phyloP scores from a whole-genome alignment of 108 stramenopile species.

The Conticribra weissflogii region DNA sequence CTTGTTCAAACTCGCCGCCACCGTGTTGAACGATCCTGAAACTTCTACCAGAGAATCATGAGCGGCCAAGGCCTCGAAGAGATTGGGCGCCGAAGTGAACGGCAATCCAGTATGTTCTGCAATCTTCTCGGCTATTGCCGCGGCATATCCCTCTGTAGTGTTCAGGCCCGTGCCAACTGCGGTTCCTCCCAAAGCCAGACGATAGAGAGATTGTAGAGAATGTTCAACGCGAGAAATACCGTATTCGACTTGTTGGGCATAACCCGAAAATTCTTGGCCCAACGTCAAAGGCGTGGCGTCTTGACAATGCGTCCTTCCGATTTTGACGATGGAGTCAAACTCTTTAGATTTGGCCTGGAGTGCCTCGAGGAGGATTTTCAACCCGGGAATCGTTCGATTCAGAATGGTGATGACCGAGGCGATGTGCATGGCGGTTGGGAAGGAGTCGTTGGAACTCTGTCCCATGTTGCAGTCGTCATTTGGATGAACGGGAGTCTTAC shows the following conservation, averaged over 20 bases:
- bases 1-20: constrained; percentile 92
- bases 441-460: constrained; percentile 94
- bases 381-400: constrained; percentile 80
- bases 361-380: constrained; percentile 68
- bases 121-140: constrained; percentile 87
- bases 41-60: constrained; percentile 96
- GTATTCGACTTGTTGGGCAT: constrained; percentile 92
- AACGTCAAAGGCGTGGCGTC: constrained; percentile 99
- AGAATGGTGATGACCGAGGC: constrained; percentile 75
- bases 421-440: constrained; percentile 99
- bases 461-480: constrained; percentile 99
- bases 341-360: constrained; percentile 74
- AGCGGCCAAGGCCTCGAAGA: constrained; percentile 96
- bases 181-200: constrained; percentile 97
- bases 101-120: constrained; percentile 90
- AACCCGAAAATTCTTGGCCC: constrained; percentile 97
- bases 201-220: constrained; percentile 72
- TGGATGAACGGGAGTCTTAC: constrained; percentile 93
- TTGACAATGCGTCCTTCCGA: constrained; percentile 98
- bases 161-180: constrained; percentile 95
- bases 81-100: constrained; percentile 95
- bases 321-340: constrained; percentile 92
- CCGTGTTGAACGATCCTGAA: constrained; percentile 90
- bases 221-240: constrained; percentile 80
- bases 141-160: constrained; percentile 91